A percentile compares a stretch with the other conserved stretches of the same genome.
These are phyloP conservation scores for Sugiyamaella chiloensis DNA, from an alignment of 805 yeast species.

Conservation along the genomic window DNA sequence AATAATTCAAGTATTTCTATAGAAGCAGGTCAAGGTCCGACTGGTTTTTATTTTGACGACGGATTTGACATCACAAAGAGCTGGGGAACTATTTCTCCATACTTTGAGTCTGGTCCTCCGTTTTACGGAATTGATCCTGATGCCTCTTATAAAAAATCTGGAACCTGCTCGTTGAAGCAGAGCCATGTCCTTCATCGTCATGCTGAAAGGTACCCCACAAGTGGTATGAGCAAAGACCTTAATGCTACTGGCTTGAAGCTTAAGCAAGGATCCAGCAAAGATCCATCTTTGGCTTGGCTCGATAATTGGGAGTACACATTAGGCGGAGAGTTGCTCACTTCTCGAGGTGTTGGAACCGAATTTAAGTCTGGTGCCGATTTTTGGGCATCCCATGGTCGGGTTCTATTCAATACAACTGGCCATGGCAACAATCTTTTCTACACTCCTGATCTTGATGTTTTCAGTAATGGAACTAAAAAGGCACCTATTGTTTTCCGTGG, in stretches of 20 bases:
- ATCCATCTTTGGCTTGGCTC: slow-evolving; percentile 32
- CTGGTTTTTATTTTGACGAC: slow-evolving; percentile 32
- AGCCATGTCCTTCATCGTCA: slow-evolving; percentile 65
- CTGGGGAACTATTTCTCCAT: slow-evolving; percentile 41
- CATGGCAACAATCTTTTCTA: slow-evolving; percentile 25
- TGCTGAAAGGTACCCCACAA: slow-evolving; percentile 72
- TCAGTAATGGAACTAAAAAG: slow-evolving; percentile 32
- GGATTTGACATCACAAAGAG: slow-evolving; percentile 39
- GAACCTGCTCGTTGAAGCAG: slow-evolving; percentile 51
- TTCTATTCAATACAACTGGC: slow-evolving; percentile 32
- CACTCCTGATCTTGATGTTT: slow-evolving; percentile 27
- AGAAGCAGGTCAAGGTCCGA: no score
- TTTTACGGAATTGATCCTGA: slow-evolving; percentile 31
- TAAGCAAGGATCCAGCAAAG: slow-evolving; percentile 25
- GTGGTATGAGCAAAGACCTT: slow-evolving; percentile 37
- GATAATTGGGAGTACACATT: slow-evolving; percentile 33
- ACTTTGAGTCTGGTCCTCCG: slow-evolving; percentile 35
- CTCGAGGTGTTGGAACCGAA: slow-evolving; percentile 38
- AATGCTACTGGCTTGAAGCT: slow-evolving; percentile 34
- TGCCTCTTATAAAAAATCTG: slow-evolving; percentile 33
- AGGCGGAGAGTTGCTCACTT: slow-evolving; percentile 33
- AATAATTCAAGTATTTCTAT: no score
- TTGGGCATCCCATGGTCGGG: slow-evolving; percentile 40
- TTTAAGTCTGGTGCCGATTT: slow-evolving; percentile 37
- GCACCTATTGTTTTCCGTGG: slow-evolving; percentile 36